Percentiles rank a stretch among this genome's conserved stretches.
These are phyloP conservation scores for Polytrichum formosum DNA, from an alignment of 225 moss, liverwort and hornwort species.

Conservation along the genomic window DNA sequence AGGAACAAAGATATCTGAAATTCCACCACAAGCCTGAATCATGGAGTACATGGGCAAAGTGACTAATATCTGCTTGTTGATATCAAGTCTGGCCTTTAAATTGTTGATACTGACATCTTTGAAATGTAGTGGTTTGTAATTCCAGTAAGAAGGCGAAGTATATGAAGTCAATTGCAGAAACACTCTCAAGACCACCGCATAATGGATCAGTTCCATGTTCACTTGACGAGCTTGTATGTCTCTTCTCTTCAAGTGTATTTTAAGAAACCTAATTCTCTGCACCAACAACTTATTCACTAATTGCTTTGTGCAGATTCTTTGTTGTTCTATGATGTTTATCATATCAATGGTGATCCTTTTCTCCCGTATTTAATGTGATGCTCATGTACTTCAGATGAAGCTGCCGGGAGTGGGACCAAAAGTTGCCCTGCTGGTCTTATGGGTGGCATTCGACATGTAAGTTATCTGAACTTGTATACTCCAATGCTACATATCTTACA, in stretches of 20 bases:
- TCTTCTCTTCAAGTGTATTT: too few relatives aligned
- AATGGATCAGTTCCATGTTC: conserved; percentile 73
- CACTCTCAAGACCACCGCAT: conserved; percentile 66
- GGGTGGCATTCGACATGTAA: conserved; percentile 87
- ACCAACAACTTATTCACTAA: too few relatives aligned
- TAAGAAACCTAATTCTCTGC: too few relatives aligned
- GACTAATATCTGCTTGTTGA: too few relatives aligned
- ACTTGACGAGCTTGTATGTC: conserved; percentile 70
- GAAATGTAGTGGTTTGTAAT: conserved; percentile 4
- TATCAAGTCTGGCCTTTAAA: not conserved
- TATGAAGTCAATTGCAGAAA: conserved; percentile 75
- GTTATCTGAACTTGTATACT: conserved; percentile 4
- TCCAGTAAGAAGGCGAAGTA: conserved; percentile 86
- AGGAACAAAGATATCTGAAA: too few relatives aligned
- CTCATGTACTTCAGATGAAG: conserved; percentile 60
- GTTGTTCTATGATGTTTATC: too few relatives aligned
- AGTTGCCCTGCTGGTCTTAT: conserved; percentile 81
- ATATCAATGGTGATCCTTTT: too few relatives aligned
- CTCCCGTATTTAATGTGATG: too few relatives aligned
- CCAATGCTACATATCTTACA: too few relatives aligned
- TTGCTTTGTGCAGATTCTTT: too few relatives aligned
- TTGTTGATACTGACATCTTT: conserved; percentile 1
- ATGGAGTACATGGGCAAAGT: too few relatives aligned
- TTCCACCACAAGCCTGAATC: too few relatives aligned
- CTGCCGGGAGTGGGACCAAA: conserved; percentile 95